Evolutionary conservation across 176 grass and related monocot species (phyloP).

Genomic region (Cocos nucifera): DNA sequence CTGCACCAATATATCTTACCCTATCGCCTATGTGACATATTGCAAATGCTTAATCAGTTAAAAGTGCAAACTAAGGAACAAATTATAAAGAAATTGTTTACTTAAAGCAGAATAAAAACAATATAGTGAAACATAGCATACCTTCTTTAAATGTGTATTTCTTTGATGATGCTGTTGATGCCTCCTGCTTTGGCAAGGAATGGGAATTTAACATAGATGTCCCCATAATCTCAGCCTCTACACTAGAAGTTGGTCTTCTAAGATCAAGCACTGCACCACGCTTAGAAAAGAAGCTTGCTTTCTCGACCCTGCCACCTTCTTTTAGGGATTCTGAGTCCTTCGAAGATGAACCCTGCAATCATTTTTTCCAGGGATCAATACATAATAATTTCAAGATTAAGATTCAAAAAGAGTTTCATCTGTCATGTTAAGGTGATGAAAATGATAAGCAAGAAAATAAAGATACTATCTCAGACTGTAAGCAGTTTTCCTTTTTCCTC

Average conservation of each 20-base stretch:
- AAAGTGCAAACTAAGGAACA: not conserved
- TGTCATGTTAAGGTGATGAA: too few species aligned
- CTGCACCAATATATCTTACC: slow-evolving; percentile 4
- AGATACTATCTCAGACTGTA: too few species aligned
- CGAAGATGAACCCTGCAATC: slow-evolving; percentile 1
- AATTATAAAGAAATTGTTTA: not conserved
- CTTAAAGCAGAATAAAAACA: not conserved
- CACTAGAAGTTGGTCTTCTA: slow-evolving; percentile 2
- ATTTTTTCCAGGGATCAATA: not conserved
- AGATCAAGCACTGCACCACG: slow-evolving; percentile 7
- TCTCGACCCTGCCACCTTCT: slow-evolving; percentile 8
- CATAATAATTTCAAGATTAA: too few species aligned
- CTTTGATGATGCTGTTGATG: slow-evolving; percentile 6
- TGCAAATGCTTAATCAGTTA: not conserved
- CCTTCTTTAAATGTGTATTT: slow-evolving; percentile 4
- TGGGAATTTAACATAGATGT: slow-evolving; percentile 7
- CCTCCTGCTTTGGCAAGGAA: slow-evolving; percentile 9
- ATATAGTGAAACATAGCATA: not conserved
- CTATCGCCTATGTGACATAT: slow-evolving; percentile 9
- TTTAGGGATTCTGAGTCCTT: slow-evolving; percentile 12
- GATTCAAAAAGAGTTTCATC: too few species aligned
- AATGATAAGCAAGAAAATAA: too few species aligned
- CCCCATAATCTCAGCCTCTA: slow-evolving; percentile 8
- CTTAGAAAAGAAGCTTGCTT: slow-evolving; percentile 12
- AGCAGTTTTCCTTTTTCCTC: too few species aligned